These are phyloP conservation scores for Achaetomiella virescens DNA, from an alignment of 495 filamentous ascomycete genomes.

Conservation along the genomic window DNA sequence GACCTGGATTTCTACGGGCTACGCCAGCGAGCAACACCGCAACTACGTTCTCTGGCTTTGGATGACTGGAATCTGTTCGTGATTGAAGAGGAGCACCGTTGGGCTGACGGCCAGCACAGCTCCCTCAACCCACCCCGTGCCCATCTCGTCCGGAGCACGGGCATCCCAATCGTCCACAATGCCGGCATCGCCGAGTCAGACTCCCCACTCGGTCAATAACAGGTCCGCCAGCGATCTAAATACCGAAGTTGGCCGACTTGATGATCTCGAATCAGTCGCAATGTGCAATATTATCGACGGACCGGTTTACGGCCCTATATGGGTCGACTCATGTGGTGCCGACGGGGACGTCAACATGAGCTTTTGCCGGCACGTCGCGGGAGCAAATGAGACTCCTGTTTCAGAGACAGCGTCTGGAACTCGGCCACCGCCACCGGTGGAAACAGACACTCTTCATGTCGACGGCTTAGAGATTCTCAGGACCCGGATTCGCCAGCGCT, in stretches of 20 bases:
- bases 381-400: not conserved
- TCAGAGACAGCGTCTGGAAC: not conserved
- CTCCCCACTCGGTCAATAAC: not conserved
- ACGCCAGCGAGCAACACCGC: conserved; percentile 51
- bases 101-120: conserved; percentile 41
- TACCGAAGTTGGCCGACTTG: not conserved
- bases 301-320: conserved; percentile 46
- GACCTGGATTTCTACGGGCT: conserved; percentile 53
- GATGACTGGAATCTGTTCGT: conserved; percentile 46
- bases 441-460: not conserved
- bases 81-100: conserved; percentile 45
- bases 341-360: conserved; percentile 42
- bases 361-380: conserved; percentile 33
- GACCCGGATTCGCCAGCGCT: not conserved
- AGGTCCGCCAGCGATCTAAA: conserved; percentile 1
- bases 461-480: not conserved
- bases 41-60: conserved; percentile 48
- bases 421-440: not conserved
- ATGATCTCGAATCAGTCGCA: not conserved
- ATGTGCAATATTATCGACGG: conserved; percentile 14
- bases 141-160: conserved; percentile 43
- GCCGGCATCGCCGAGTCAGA: not conserved
- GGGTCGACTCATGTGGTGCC: conserved; percentile 43
- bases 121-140: conserved; percentile 36
- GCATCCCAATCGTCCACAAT: conserved; percentile 45